Evolutionary conservation across 192 early-diverging fungal genomes (phyloP).

Genomic region (Coemansia reversa): DNA sequence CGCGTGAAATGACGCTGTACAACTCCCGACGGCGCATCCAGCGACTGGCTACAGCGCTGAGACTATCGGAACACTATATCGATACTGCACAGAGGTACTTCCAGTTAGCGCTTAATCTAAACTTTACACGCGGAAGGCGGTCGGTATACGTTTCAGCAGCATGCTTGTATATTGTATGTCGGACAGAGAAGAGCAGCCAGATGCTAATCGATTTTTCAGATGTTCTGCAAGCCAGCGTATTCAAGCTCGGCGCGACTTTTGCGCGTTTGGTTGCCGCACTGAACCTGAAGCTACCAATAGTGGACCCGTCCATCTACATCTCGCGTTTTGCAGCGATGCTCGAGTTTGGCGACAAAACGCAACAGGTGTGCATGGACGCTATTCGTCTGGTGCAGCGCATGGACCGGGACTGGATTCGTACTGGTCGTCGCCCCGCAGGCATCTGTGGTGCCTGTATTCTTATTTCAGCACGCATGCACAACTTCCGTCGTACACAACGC

Average conservation of each 20-base stretch:
- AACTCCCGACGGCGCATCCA: conserved; percentile 72
- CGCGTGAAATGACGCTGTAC: conserved; percentile 67
- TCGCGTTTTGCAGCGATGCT: conserved; percentile 82
- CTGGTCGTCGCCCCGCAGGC: conserved; percentile 86
- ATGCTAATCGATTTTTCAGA: conserved; percentile 98
- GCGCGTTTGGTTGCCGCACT: conserved; percentile 69
- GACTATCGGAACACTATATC: conserved; percentile 69
- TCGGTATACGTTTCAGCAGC: conserved; percentile 75
- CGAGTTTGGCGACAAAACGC: conserved; percentile 89
- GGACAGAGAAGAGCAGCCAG: conserved; percentile 77
- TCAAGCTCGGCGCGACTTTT: conserved; percentile 82
- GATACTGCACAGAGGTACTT: conserved; percentile 85
- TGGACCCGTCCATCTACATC: conserved; percentile 93
- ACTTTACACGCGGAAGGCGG: conserved; percentile 82
- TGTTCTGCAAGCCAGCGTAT: conserved; percentile 80
- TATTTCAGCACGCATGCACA: conserved; percentile 89
- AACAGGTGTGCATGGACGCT: conserved; percentile 75
- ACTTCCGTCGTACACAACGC: conserved; percentile 73
- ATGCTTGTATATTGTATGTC: conserved; percentile 90
- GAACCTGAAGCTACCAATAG: conserved; percentile 65
- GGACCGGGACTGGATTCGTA: conserved; percentile 93
- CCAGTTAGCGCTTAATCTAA: conserved; percentile 75
- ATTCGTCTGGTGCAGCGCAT: conserved; percentile 80
- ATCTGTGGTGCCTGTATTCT: conserved; percentile 92
- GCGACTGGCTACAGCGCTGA: conserved; percentile 69